Conservation (phyloP, 148 eudicot species). For the Arbutus unedo region DNA sequence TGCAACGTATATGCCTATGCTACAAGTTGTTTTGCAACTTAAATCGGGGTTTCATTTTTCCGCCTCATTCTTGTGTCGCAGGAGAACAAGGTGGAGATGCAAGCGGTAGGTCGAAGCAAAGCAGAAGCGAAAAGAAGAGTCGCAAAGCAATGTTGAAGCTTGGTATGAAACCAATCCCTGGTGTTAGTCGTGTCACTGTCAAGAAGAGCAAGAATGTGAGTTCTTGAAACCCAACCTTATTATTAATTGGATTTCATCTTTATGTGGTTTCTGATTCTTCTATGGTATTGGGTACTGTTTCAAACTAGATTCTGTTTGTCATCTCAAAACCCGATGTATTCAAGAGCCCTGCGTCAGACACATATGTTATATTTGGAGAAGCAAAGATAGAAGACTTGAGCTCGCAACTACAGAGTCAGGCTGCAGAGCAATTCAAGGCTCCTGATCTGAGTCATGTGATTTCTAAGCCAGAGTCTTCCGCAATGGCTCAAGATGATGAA, state of each 20-base stretch:
- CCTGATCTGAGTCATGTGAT: slow-evolving; percentile 61
- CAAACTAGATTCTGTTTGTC: slow-evolving; percentile 63
- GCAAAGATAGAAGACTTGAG: slow-evolving; percentile 96
- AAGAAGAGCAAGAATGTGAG: slow-evolving; percentile 86
- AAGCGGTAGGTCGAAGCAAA: slow-evolving; percentile 72
- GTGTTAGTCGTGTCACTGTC: slow-evolving; percentile 81
- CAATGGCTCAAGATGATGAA: slow-evolving; percentile 66
- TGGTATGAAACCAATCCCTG: slow-evolving; percentile 79
- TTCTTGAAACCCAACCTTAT: not conserved
- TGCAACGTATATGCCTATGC: not conserved
- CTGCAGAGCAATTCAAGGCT: slow-evolving; percentile 90
- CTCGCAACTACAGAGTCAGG: slow-evolving; percentile 83
- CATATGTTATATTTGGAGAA: slow-evolving; percentile 79
- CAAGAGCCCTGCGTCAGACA: slow-evolving; percentile 86
- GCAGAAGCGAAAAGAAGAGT: slow-evolving; percentile 83
- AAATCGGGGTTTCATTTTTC: not conserved
- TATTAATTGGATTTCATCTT: not conserved
- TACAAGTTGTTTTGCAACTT: not conserved
- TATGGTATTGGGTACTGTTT: not conserved
- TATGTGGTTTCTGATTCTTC: not conserved
- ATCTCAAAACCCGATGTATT: slow-evolving; percentile 92
- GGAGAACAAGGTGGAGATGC: slow-evolving; percentile 35
- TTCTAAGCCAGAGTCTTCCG: slow-evolving; percentile 60
- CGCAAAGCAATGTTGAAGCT: slow-evolving; percentile 83
- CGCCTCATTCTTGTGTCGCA: not conserved